Evolutionary conservation across 108 stramenopile species (phyloP), one percentile per base, ranked within the genome.

Genomic region (Tribonema minus): DNA sequence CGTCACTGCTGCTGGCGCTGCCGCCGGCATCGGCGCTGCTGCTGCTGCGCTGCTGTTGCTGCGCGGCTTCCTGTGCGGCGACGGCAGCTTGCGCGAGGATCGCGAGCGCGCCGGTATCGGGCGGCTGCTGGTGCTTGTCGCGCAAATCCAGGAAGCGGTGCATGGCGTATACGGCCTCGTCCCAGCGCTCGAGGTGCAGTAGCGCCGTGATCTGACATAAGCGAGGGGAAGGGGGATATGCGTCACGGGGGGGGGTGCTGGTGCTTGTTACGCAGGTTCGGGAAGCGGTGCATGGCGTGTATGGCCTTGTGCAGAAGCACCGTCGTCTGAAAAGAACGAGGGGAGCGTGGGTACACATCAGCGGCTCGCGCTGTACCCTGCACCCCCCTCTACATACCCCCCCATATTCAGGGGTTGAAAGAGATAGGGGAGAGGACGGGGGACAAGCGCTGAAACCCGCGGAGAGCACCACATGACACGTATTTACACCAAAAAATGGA

Each of bases 101-200:
- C 12, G 68, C 37, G 7, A 68, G 2, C 41, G n/a, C 3, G 33
- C 12, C 40, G 1, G 12, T 30, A 32, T n/a, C 3, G 27, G 2
- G 3, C 28, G 37, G 0, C 3, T n/a, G 33, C 5, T 34, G 28
- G 27, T 62, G 60, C 72, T 63, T 73, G 38, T 73, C 72, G 0
- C 39, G 33, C 0, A 76, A 7, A 28, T 76, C 74, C 6, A 76
- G 40, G 61, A 76, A 32, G 54, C 74, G 41, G 65, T 76, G 74
- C 38, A 62, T 64, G 4, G 74, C 64, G 65, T 76, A 76, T 26
- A 31, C 39, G 20, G 64, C 64, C 9, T 64, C 64, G 28, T 63
- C 63, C 74, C 74, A 76, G 15, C 46, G 46, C 20, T 9, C 9
- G 15, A 54, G 20, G 46, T 54, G 46, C 46, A 54, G 46, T 20